Base-by-base conservation (phyloP, 2,329 filamentous ascomycete genomes). In the Samsoniella hepiali region DNA sequence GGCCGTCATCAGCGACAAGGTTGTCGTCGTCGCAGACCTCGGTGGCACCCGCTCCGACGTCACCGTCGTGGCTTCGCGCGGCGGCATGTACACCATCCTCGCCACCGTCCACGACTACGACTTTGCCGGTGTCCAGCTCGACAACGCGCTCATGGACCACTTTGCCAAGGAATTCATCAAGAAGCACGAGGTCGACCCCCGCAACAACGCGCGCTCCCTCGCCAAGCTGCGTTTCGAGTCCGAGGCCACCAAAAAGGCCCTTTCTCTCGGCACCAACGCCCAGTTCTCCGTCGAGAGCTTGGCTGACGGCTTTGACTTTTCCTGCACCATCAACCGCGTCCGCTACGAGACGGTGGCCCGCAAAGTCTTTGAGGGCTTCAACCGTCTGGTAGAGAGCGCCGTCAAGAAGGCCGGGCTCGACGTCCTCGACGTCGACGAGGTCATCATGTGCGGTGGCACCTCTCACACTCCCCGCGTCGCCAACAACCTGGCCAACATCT, bases 111-210 rank as follows among this genome's bases (percentile, higher is more conserved):
- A 98, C 81, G 95, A 99, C 82, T 97, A 96, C 79, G 93, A 98
- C 73, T 91, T 94, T 69, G 88, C 91, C 63, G 95, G 95, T 72
- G 84, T 87, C 42, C 88, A 93, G 68, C 84, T 99, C 63, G 95
- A 99, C 81, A 86, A 95, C 75, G 90, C 94, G 57, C 84, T 99
- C 64, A 91, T 97, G 75, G 94, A 99, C 75, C 89, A 97, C 82
- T 97, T 98, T 71, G 91, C 94, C 70, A 99, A 99, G 84, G 95
- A 99, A 79, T 99, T 99, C 80, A 85, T 95, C 73, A 98, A 99
- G 86, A 97, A 96, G 84, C 87, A 98, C 85, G 89, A 88, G 80
- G 86, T 86, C 64, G 95, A 98, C 77, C 95, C 95, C 29, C 86
- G 93, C 69, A 84, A 88, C 73, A 91, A 95, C 74, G 83, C 88